Evolutionary conservation across 2,329 filamentous ascomycete genomes (phyloP), one percentile per base, ranked within the genome.

Genomic region (Lasiodiplodia gonubiensis): DNA sequence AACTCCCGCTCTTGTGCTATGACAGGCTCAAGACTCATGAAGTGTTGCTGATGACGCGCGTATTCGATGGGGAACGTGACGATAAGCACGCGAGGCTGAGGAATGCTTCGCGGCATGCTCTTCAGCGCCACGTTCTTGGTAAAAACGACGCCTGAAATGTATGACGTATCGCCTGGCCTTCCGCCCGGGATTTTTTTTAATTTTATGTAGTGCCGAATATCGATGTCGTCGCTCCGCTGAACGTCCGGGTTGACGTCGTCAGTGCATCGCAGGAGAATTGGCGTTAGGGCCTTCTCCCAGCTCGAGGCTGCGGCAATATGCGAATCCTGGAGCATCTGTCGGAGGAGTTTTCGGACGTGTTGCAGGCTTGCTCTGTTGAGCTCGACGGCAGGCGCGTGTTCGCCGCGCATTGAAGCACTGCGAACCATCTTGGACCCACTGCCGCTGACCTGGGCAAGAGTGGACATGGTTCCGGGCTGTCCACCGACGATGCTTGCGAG

Each of bases 1-100:
- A 95, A 99, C 75, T 99, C 95, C 71, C 92, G 91, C 80, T 99
- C 96, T 78, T 99, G 95, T 66, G 94, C 92, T 72, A 99, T 97
- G 67, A 99, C 93, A 48, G 94, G 94, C 73, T 98, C 93, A 60
- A 99, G 82, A 73, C 95, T 99, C 94, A 99, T 97, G 77, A 99
- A 98, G 77, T 98, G 94, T 70, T 92, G 88, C 75, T 94, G 90
- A 72, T 97, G 93, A 48, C 95, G 89, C 68, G 96, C 92, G 78
- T 99, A 99, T 76, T 99, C 95, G 68, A 99, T 92, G 0, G 95
- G 90, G 75, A 99, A 99, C 0, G 93, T 94, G 67, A 99, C 90
- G 70, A 99, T 92, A 59, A 97, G 86, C 69, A 99, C 95, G 37
- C 93, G 89, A 3, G 95, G 95, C 66, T 92, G 90, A 14, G 86